phyloP scores from a whole-genome alignment of 2,329 filamentous ascomycete species.

The Botrytis hyacinthi region DNA sequence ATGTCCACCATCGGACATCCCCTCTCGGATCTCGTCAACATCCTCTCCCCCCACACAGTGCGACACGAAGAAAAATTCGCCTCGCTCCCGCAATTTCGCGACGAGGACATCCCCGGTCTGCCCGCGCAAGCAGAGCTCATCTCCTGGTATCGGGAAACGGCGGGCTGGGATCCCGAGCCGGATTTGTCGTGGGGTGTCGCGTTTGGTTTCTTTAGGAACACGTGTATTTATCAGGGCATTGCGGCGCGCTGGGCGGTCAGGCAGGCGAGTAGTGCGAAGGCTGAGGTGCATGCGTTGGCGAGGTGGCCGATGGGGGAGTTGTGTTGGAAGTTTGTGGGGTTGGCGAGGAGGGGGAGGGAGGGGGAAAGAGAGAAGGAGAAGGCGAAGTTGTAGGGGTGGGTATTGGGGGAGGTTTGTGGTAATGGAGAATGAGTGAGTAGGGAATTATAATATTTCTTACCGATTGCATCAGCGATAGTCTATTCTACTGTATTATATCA shows the following conservation, averaged over 20 bases:
- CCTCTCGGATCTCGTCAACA: slow-evolving; percentile 83
- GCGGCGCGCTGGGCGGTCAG: slow-evolving; percentile 79
- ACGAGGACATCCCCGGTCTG: slow-evolving; percentile 50
- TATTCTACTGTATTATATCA: too few relatives aligned
- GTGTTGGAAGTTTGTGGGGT: slow-evolving; percentile 71
- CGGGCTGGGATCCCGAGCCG: slow-evolving; percentile 68
- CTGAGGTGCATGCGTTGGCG: slow-evolving; percentile 66
- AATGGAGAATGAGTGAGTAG: background rate
- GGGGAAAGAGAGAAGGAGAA: slow-evolving; percentile 27
- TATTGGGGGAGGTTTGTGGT: too few relatives aligned
- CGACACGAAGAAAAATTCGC: slow-evolving; percentile 34
- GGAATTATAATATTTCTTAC: too few relatives aligned
- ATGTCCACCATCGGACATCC: slow-evolving; percentile 98
- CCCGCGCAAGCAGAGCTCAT: slow-evolving; percentile 58
- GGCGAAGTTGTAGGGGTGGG: slow-evolving; percentile 42
- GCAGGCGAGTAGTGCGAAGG: slow-evolving; percentile 86
- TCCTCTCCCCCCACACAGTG: slow-evolving; percentile 53
- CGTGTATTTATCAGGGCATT: slow-evolving; percentile 79
- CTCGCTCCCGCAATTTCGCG: slow-evolving; percentile 40
- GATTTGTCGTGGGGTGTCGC: slow-evolving; percentile 62
- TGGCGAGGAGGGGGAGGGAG: slow-evolving; percentile 43
- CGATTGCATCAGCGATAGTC: too few relatives aligned
- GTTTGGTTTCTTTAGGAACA: slow-evolving; percentile 60
- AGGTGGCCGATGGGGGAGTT: slow-evolving; percentile 72
- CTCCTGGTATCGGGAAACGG: slow-evolving; percentile 63